Evolutionary conservation across 2,329 filamentous ascomycete genomes (phyloP).

Genomic region (Hirsutella rhossiliensis): DNA sequence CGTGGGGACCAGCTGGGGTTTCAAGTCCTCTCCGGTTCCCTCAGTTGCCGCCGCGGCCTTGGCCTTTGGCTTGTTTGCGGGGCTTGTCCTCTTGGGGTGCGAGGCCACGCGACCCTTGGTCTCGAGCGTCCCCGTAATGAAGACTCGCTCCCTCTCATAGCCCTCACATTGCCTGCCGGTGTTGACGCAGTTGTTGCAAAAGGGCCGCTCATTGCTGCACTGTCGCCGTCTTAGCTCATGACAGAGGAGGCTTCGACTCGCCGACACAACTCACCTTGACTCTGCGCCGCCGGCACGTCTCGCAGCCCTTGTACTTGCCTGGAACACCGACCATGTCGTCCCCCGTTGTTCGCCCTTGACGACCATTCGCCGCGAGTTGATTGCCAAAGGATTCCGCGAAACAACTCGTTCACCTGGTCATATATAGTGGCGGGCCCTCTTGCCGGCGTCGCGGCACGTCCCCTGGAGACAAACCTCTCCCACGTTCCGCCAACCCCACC

Average conservation of each 20-base stretch:
- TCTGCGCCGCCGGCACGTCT: conserved; percentile 45
- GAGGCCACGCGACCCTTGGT: conserved; percentile 44
- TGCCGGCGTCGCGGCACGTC: not conserved
- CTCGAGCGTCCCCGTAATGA: conserved; percentile 48
- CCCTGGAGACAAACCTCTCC: not conserved
- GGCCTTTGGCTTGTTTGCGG: conserved; percentile 20
- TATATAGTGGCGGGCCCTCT: conserved; percentile 2
- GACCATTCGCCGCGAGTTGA: not conserved
- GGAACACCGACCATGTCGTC: conserved; percentile 45
- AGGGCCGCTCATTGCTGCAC: conserved; percentile 51
- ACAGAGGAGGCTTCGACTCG: not conserved
- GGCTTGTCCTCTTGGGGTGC: conserved; percentile 32
- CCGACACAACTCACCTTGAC: conserved; percentile 37
- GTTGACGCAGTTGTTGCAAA: conserved; percentile 47
- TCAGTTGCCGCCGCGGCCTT: conserved; percentile 8
- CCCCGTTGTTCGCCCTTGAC: not conserved
- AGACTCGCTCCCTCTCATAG: conserved; percentile 50
- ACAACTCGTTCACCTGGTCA: not conserved
- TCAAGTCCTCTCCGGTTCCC: conserved; percentile 3
- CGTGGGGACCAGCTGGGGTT: conserved; percentile 18
- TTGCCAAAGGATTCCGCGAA: not conserved
- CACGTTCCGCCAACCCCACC: conserved; percentile 1
- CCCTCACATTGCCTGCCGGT: conserved; percentile 47
- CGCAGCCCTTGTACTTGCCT: conserved; percentile 53
- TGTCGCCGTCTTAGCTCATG: conserved; percentile 13